Evolutionary conservation across 2,329 filamentous ascomycete genomes (phyloP), one percentile per base, ranked within the genome.

Genomic region (Zasmidium cellare): DNA sequence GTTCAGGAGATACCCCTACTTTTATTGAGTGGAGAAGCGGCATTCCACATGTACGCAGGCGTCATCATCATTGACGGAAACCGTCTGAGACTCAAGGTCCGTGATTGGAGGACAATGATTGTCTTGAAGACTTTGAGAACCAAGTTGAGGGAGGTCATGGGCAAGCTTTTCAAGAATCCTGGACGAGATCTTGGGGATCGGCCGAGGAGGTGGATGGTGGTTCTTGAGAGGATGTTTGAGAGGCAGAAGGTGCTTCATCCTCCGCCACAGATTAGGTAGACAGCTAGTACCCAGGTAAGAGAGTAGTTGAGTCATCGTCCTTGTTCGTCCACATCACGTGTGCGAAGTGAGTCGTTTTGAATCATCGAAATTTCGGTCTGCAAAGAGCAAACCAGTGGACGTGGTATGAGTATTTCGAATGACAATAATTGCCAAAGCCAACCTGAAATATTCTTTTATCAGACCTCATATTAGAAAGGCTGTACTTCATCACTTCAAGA

Each of bases 41-140:
- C 92, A 56, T 93, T 91, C 69, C 92, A 93, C 83, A 85, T 97
- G 79, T 96, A 91, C 71, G 85, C 92, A 0, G 94, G 94, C 14
- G 88, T 96, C 1, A 82, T 97, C 44, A 83, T 91, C 19, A 82
- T 99, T 46, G 94, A 97, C 71, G 89, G 91, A 46, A 96, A 96
- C 71, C 84, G 92, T 25, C 84, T 93, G 50, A 85, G 91, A 50
- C 96, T 97, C 71, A 84, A 88, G 20, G 83, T 96, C 0, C 83
- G 87, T 3, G 90, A 96, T 71, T 97, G 93, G 92, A 96, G 92
- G 76, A 88, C 88, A 0, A 87, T 94, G 82, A 84, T 96, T 35
- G 92, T 89, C n/a, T 78, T 99, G 69, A 97, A 97, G 75, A 85
- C 87, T 5, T 78, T 97, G 53, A 84, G 91, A 19, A 79, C 81